These are phyloP conservation scores for Taphrina pruni DNA, from an alignment of 1,139 yeast species.

Conservation along the genomic window DNA sequence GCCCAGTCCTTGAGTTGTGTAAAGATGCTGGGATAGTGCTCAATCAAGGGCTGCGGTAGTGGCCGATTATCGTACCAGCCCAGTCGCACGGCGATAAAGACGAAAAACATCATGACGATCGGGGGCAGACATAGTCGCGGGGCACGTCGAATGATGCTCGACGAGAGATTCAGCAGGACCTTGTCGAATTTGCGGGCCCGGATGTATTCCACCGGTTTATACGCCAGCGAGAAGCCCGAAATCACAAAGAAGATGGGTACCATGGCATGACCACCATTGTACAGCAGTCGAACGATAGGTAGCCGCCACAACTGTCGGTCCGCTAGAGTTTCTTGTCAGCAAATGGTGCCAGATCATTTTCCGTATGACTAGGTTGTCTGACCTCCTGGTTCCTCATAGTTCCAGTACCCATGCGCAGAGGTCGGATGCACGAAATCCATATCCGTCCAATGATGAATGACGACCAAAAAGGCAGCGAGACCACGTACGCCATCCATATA, in stretches of 20 bases:
- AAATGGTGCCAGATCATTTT: neutral
- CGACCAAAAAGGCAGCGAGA: constrained; percentile 37
- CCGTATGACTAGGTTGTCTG: neutral
- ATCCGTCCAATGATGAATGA: constrained; percentile 36
- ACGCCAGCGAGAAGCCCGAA: constrained; percentile 32
- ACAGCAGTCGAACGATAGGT: constrained; percentile 28
- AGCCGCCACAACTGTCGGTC: constrained; percentile 25
- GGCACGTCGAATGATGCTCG: constrained; percentile 25
- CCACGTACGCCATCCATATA: constrained; percentile 36
- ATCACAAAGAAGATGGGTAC: constrained; percentile 37
- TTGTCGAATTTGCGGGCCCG: constrained; percentile 24
- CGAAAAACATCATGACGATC: constrained; percentile 32
- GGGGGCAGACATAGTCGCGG: constrained; percentile 25
- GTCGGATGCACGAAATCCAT: constrained; percentile 30
- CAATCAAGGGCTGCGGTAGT: constrained; percentile 22
- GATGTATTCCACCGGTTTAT: constrained; percentile 30
- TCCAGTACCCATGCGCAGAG: constrained; percentile 32
- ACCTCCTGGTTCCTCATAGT: constrained; percentile 23
- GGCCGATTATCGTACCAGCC: constrained; percentile 29
- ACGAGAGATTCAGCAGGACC: constrained; percentile 27
- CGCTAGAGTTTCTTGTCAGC: neutral
- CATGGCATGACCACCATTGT: constrained; percentile 34
- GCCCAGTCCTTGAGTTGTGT: constrained; percentile 29
- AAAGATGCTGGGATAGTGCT: neutral
- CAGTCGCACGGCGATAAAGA: constrained; percentile 18